phyloP scores from a whole-genome alignment of 2,329 filamentous ascomycete genomes.

The Phyllosticta citribraziliensis region DNA sequence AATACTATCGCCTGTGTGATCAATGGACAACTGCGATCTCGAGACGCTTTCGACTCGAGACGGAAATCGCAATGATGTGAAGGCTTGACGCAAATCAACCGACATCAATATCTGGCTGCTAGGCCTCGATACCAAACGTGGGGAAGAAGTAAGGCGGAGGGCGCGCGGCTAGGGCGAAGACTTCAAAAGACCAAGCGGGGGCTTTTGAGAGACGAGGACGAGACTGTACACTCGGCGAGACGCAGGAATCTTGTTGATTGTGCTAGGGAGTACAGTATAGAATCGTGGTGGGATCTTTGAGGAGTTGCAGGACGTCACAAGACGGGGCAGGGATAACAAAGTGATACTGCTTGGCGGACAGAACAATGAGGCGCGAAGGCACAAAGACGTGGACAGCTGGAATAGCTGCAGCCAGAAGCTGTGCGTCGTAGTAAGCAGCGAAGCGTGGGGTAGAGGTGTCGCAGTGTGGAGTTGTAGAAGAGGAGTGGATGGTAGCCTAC shows the following conservation, averaged over 20 bases:
- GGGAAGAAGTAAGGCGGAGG: neutral
- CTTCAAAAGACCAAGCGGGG: neutral
- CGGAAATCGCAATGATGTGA: constrained; percentile 45
- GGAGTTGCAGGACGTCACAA: neutral
- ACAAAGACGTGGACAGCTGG: neutral
- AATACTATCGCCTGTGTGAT: constrained; percentile 44
- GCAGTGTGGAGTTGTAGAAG: neutral
- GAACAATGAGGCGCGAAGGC: neutral
- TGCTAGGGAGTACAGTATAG: neutral
- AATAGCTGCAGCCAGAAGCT: neutral
- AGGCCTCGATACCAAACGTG: constrained; percentile 1
- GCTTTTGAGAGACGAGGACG: neutral
- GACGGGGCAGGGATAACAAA: neutral
- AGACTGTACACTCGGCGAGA: neutral
- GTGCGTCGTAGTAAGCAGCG: neutral
- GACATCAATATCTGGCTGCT: constrained; percentile 40
- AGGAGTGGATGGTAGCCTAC: neutral
- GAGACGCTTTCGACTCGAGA: constrained; percentile 47
- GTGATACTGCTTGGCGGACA: neutral
- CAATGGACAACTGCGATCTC: constrained; percentile 47
- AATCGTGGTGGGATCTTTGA: neutral
- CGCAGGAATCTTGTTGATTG: neutral
- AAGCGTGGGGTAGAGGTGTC: neutral
- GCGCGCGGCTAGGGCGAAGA: neutral
- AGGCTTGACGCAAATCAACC: constrained; percentile 47